Percentiles rank a stretch among this genome's conserved stretches.
Conservation (phyloP, 768 basidiomycete genomes). For the Gelatoporia subvermispora region DNA sequence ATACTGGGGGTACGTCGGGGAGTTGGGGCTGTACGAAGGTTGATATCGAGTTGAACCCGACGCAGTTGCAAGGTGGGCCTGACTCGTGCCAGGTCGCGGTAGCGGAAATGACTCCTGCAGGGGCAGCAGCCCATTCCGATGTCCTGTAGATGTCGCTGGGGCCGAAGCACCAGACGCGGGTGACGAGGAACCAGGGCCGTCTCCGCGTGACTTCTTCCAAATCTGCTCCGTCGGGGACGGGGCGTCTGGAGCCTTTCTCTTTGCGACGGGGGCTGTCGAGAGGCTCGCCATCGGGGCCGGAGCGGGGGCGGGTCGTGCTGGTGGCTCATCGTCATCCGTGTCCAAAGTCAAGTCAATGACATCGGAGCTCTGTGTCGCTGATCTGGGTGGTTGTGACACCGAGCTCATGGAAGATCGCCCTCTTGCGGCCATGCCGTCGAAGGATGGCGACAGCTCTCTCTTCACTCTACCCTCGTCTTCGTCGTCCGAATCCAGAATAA, state of each 20-base stretch:
- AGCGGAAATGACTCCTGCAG: no score
- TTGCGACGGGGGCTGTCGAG: constrained; percentile 32
- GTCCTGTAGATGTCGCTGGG: not conserved
- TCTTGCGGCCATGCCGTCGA: constrained; percentile 19
- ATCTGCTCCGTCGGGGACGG: constrained; percentile 57
- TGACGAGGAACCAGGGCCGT: constrained; percentile 17
- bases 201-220: constrained; percentile 64
- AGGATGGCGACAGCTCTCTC: constrained; percentile 67
- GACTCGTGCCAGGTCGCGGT: no score
- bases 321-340: constrained; percentile 62
- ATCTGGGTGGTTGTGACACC: constrained; percentile 17
- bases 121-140: no score
- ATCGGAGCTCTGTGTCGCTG: constrained; percentile 35
- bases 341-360: constrained; percentile 87
- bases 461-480: constrained; percentile 70
- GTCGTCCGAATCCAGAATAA: constrained; percentile 72
- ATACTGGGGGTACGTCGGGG: not conserved
- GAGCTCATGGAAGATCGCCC: constrained; percentile 6
- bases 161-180: not conserved
- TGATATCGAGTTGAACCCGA: not conserved
- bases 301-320: constrained; percentile 5
- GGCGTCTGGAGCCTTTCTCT: constrained; percentile 55
- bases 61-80: no score
- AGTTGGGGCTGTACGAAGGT: not conserved
- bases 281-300: constrained; percentile 6